These are phyloP conservation scores for Kazachstania africana DNA, from an alignment of 805 yeast genomes.

Conservation along the genomic window DNA sequence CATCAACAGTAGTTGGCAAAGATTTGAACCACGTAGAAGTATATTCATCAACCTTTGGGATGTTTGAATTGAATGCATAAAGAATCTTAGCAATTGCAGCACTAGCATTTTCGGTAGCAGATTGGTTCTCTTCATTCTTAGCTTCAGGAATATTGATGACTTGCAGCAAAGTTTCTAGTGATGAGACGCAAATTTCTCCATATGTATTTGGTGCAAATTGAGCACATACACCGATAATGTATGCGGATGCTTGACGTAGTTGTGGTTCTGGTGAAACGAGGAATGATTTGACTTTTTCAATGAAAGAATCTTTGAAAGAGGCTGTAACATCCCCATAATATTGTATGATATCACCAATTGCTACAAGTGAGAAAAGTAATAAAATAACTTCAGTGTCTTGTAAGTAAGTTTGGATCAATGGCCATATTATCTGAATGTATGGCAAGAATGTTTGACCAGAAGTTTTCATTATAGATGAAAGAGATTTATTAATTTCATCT, in stretches of 20 bases:
- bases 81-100: slow-evolving; percentile 78
- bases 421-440: slow-evolving; percentile 51
- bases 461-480: slow-evolving; percentile 59
- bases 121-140: slow-evolving; percentile 69
- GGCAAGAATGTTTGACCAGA: slow-evolving; percentile 47
- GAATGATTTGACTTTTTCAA: slow-evolving; percentile 52
- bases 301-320: slow-evolving; percentile 52
- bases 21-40: slow-evolving; percentile 68
- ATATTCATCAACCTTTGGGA: slow-evolving; percentile 53
- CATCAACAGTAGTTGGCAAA: slow-evolving; percentile 74
- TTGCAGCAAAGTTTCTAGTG: slow-evolving; percentile 65
- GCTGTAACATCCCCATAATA: slow-evolving; percentile 60
- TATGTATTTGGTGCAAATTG: slow-evolving; percentile 61
- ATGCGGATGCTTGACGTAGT: slow-evolving; percentile 79
- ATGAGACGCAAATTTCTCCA: slow-evolving; percentile 49
- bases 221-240: slow-evolving; percentile 77
- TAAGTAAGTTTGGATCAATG: slow-evolving; percentile 41
- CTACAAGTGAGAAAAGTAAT: slow-evolving; percentile 38
- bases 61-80: slow-evolving; percentile 43
- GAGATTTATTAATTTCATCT: slow-evolving; percentile 71
- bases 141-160: slow-evolving; percentile 71
- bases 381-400: background rate
- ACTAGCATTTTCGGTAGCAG: slow-evolving; percentile 79
- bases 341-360: slow-evolving; percentile 72
- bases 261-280: slow-evolving; percentile 55